These are phyloP conservation scores for Rhododendron ovatum DNA, from an alignment of 148 eudicot genomes.

Conservation along the genomic window DNA sequence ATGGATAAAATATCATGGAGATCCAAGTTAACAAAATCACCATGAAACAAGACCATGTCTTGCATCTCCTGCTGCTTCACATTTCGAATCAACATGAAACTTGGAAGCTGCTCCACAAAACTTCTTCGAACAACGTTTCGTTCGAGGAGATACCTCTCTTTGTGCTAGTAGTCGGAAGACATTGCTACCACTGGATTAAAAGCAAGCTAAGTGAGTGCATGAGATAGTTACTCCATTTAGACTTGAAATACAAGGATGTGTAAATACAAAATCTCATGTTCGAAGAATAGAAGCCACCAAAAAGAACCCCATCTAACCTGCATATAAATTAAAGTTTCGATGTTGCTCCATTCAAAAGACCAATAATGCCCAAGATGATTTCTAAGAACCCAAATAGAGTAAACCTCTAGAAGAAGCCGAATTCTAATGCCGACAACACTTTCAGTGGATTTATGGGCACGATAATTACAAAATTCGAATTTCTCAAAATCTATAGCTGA, in stretches of 20 bases:
- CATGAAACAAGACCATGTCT: slow-evolving; percentile 61
- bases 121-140: slow-evolving; percentile 41
- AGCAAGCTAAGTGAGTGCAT: background rate
- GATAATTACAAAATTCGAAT: background rate
- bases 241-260: background rate
- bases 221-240: background rate
- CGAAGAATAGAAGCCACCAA: background rate
- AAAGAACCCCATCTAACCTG: background rate
- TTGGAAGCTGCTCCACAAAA: slow-evolving; percentile 38
- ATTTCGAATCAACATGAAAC: slow-evolving; percentile 19
- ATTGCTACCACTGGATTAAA: slow-evolving; percentile 36
- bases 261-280: background rate
- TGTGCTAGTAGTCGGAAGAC: slow-evolving; percentile 46
- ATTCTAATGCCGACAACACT: background rate
- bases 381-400: background rate
- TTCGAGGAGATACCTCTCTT: slow-evolving; percentile 58
- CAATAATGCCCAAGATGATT: background rate
- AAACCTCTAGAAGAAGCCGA: background rate
- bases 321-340: background rate
- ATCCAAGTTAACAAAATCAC: slow-evolving; percentile 20
- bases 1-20: background rate
- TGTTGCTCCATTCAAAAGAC: background rate
- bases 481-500: background rate
- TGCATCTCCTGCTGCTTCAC: slow-evolving; percentile 47
- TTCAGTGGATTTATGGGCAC: background rate